Percentiles rank a stretch among this genome's conserved stretches.
Evolutionary conservation across 2,329 filamentous ascomycete genomes (phyloP).

Genomic region (Nectriaceae sp.): DNA sequence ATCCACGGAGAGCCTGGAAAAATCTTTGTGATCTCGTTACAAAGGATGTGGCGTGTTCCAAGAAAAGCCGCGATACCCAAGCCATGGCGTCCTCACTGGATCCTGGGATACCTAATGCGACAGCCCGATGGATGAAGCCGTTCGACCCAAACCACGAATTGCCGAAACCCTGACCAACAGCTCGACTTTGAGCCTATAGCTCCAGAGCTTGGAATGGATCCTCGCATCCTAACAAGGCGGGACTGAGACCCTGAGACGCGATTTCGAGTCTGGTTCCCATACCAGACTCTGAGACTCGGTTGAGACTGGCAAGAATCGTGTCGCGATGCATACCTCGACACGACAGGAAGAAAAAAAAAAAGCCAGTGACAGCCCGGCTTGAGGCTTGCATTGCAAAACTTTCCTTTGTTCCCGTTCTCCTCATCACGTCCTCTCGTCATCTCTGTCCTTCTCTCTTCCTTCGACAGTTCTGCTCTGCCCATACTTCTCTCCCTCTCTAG

Average conservation of each 20-base stretch:
- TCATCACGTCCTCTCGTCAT: not conserved
- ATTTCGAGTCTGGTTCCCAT: constrained; percentile 15
- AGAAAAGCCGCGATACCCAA: too few species aligned
- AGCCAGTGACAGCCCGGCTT: not conserved
- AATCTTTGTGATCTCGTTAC: too few species aligned
- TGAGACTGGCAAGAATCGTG: not conserved
- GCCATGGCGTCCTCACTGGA: too few species aligned
- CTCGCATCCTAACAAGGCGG: constrained; percentile 9
- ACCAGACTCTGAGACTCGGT: constrained; percentile 13
- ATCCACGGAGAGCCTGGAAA: too few species aligned
- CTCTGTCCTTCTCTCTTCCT: not conserved
- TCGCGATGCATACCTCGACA: not conserved
- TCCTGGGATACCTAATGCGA: too few species aligned
- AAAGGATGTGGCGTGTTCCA: too few species aligned
- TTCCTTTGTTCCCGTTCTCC: not conserved
- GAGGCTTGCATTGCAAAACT: not conserved
- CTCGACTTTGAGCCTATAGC: too few species aligned
- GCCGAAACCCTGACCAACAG: too few species aligned
- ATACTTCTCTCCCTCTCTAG: not conserved
- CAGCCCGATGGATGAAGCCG: too few species aligned
- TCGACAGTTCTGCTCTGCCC: not conserved
- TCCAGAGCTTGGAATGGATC: constrained; percentile 19
- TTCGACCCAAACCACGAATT: too few species aligned
- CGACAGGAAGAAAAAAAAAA: too few species aligned
- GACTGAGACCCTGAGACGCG: constrained; percentile 4